These are phyloP conservation scores for Solanum peruvianum DNA, from an alignment of 257 asterid genomes.

Conservation along the genomic window DNA sequence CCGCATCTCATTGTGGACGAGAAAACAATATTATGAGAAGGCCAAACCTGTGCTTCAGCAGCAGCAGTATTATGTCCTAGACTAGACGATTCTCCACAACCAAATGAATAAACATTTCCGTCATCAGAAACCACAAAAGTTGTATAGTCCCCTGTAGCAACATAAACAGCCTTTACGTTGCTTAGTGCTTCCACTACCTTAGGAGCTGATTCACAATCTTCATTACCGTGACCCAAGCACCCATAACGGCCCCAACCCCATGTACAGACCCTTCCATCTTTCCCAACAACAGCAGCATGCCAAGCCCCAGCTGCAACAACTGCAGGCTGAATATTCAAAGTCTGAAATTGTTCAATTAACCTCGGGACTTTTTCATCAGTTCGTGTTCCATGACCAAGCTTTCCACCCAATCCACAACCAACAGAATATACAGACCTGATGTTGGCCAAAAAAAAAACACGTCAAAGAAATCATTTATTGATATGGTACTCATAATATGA, in stretches of 20 bases:
- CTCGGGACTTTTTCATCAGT: conserved; percentile 87
- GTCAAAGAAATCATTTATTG: neutral
- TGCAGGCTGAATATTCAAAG: conserved; percentile 70
- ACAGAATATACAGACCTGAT: conserved; percentile 98
- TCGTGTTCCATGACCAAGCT: conserved; percentile 85
- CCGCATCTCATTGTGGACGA: neutral
- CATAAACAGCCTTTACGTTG: conserved; percentile 67
- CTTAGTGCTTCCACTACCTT: conserved; percentile 82
- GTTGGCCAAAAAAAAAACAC: neutral
- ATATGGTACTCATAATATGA: neutral
- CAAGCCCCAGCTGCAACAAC: conserved; percentile 99
- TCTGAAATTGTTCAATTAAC: conserved; percentile 62
- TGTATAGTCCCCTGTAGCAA: conserved; percentile 95
- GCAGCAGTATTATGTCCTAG: conserved; percentile 70
- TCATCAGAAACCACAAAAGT: conserved; percentile 83
- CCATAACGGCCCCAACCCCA: conserved; percentile 99
- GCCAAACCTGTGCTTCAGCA: conserved; percentile 67
- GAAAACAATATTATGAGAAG: neutral
- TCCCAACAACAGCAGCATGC: conserved; percentile 99
- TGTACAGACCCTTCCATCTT: conserved; percentile 94
- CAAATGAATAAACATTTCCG: conserved; percentile 90
- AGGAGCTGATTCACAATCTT: conserved; percentile 83
- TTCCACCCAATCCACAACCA: conserved; percentile 99
- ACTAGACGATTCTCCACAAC: conserved; percentile 94
- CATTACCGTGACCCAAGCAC: conserved; percentile 97